phyloP scores from a whole-genome alignment of 305 asterid species.

The Solanum hybrid region DNA sequence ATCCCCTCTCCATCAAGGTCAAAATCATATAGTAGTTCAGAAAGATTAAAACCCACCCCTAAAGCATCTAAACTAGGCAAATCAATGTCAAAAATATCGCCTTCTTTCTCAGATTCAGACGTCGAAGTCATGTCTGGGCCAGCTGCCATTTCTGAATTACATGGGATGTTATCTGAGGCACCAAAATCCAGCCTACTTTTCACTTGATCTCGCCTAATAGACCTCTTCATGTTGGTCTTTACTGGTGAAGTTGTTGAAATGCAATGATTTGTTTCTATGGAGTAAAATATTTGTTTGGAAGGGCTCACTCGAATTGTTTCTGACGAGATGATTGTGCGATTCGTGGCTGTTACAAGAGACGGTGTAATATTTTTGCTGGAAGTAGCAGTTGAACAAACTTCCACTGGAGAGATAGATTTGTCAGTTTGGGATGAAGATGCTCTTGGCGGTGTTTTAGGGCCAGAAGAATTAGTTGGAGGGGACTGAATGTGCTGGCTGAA shows the following conservation, averaged over 20 bases:
- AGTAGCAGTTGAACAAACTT: constrained; percentile 38
- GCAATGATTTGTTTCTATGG: constrained; percentile 69
- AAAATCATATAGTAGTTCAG: constrained; percentile 61
- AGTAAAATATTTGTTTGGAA: constrained; percentile 63
- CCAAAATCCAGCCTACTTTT: constrained; percentile 87
- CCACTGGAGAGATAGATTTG: constrained; percentile 45
- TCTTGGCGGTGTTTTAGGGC: constrained; percentile 77
- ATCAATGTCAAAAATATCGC: constrained; percentile 61
- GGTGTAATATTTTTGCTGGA: constrained; percentile 40
- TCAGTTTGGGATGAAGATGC: constrained; percentile 62
- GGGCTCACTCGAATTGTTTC: constrained; percentile 84
- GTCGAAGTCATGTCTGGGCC: constrained; percentile 35
- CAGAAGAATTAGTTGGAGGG: constrained; percentile 45
- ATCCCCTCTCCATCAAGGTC: constrained; percentile 50
- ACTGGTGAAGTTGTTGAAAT: constrained; percentile 64
- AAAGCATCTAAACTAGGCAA: constrained; percentile 58
- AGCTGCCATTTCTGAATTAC: constrained; percentile 32
- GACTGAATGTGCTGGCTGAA: constrained; percentile 58
- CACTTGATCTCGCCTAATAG: constrained; percentile 58
- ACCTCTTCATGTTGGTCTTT: constrained; percentile 41
- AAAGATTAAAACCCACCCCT: constrained; percentile 61
- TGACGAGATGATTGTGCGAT: constrained; percentile 72
- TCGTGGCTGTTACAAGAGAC: constrained; percentile 48
- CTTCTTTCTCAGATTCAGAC: constrained; percentile 59
- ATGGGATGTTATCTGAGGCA: constrained; percentile 35